phyloP scores from a whole-genome alignment of 345 rosid genomes.

The Cochlearia excelsa region DNA sequence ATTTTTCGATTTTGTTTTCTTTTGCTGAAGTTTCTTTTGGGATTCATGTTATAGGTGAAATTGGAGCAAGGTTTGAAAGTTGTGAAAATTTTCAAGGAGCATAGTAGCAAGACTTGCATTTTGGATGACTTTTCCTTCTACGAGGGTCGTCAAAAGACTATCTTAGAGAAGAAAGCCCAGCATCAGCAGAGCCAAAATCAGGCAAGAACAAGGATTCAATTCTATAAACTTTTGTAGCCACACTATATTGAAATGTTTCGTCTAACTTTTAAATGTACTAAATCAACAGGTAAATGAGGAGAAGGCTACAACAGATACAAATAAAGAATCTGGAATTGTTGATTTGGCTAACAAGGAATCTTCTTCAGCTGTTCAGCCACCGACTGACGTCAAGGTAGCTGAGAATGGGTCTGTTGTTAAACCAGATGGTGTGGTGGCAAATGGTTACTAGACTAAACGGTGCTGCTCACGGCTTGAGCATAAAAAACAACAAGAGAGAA shows the following conservation, averaged over 20 bases:
- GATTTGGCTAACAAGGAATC: conserved; percentile 37
- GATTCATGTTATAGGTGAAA: conserved; percentile 45
- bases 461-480: conserved; percentile 30
- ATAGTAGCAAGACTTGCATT: conserved; percentile 68
- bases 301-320: conserved; percentile 34
- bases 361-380: conserved; percentile 24
- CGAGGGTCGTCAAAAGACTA: conserved; percentile 69
- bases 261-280: background rate
- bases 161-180: conserved; percentile 81
- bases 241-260: conserved; percentile 1
- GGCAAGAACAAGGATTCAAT: conserved; percentile 28
- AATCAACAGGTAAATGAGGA: conserved; percentile 44
- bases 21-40: conserved; percentile 7
- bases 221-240: background rate
- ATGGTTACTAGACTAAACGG: conserved; percentile 40
- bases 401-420: conserved; percentile 40
- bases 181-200: conserved; percentile 67
- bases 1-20: background rate
- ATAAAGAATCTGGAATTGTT: conserved; percentile 33
- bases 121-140: conserved; percentile 89
- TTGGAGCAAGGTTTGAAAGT: conserved; percentile 74
- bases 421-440: conserved; percentile 35
- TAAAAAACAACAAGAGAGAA: conserved; percentile 22
- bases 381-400: conserved; percentile 32
- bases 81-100: conserved; percentile 79